Percentiles rank a stretch among this genome's conserved stretches.
Conservation (phyloP, 1,139 yeast species). For the Yamadazyma sp. region DNA sequence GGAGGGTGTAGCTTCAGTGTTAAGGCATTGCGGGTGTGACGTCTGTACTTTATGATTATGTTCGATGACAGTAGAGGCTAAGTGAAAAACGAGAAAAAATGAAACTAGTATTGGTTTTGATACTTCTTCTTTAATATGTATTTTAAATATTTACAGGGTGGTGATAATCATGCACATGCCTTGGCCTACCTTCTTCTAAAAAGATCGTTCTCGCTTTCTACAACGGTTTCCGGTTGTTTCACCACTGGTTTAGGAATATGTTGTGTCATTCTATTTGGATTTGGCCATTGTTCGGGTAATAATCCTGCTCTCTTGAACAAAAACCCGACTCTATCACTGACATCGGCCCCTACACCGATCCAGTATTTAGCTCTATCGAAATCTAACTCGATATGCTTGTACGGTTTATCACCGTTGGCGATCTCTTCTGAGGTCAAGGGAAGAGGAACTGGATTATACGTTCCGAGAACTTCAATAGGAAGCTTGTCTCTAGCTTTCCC, state of each 20-base stretch:
- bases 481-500: slow-evolving; percentile 73
- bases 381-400: slow-evolving; percentile 80
- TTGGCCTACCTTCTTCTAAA: slow-evolving; percentile 32
- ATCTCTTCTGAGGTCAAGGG: slow-evolving; percentile 64
- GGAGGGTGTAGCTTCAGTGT: too few species aligned
- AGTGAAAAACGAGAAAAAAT: too few species aligned
- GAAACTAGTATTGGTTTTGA: not conserved
- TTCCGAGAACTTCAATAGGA: slow-evolving; percentile 94
- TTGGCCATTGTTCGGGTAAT: slow-evolving; percentile 74
- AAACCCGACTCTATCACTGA: slow-evolving; percentile 77
- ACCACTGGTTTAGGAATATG: slow-evolving; percentile 31
- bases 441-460: slow-evolving; percentile 82
- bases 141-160: slow-evolving; percentile 2
- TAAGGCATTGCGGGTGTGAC: too few species aligned
- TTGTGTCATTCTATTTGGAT: slow-evolving; percentile 40
- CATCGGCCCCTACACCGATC: slow-evolving; percentile 99
- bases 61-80: too few species aligned
- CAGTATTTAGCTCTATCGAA: slow-evolving; percentile 93
- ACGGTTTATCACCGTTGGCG: slow-evolving; percentile 55
- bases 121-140: not conserved
- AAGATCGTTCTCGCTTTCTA: slow-evolving; percentile 35
- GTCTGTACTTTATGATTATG: too few species aligned
- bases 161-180: not conserved
- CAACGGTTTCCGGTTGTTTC: slow-evolving; percentile 24
- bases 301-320: slow-evolving; percentile 78